Evolutionary conservation across 2,329 filamentous ascomycete species (phyloP).

Genomic region (Seiridium unicorne): DNA sequence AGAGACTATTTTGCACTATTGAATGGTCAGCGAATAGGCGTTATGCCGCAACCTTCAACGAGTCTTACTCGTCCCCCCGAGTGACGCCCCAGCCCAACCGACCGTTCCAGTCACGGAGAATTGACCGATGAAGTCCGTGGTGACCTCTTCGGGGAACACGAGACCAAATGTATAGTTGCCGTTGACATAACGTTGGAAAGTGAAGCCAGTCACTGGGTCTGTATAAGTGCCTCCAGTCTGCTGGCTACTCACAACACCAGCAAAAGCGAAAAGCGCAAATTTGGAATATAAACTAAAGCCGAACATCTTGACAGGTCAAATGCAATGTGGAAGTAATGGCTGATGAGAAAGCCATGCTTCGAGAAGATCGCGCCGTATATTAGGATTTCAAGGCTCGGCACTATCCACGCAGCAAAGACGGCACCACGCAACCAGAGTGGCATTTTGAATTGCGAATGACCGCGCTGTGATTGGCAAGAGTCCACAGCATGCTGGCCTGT

Average conservation of each 20-base stretch:
- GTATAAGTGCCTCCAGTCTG: conserved; percentile 2
- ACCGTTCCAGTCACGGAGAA: not conserved
- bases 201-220: conserved; percentile 2
- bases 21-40: not conserved
- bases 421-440: not conserved
- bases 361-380: not conserved
- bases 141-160: not conserved
- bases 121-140: conserved; percentile 6
- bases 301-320: not conserved
- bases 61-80: conserved; percentile 3
- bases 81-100: not conserved
- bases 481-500: not conserved
- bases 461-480: not conserved
- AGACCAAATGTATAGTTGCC: conserved; percentile 2
- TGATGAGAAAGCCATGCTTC: not conserved
- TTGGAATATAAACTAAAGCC: not conserved
- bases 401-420: not conserved
- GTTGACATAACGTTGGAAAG: not conserved
- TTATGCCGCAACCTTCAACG: not conserved
- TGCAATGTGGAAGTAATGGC: not conserved
- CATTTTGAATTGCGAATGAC: not conserved
- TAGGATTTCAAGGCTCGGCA: not conserved
- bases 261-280: not conserved
- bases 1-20: conserved; percentile 3
- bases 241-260: not conserved